Conservation (phyloP, 352 stramenopile species). For the Phytophthora citricola region DNA sequence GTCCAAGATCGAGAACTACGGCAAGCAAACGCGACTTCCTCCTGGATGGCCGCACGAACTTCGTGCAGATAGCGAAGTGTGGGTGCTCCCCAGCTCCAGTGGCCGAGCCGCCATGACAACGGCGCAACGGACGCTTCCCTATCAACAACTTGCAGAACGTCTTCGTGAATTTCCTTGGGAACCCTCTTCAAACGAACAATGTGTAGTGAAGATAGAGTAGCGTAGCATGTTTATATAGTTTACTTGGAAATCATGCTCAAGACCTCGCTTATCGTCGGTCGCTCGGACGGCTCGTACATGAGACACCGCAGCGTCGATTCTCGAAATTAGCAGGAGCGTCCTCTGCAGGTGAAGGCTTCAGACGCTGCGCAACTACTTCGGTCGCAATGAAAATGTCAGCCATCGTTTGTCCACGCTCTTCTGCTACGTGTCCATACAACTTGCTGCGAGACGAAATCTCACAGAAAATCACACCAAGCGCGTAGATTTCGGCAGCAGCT, state of each 20-base stretch:
- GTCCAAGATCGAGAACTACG: conserved; percentile 69
- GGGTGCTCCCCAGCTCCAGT: conserved; percentile 87
- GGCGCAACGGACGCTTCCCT: conserved; percentile 67
- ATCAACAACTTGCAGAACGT: conserved; percentile 69
- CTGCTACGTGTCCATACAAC: conserved; percentile 53
- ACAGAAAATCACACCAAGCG: conserved; percentile 76
- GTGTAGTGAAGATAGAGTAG: conserved; percentile 17
- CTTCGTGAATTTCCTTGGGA: conserved; percentile 70
- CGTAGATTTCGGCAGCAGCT: conserved; percentile 68
- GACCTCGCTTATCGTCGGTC: conserved; percentile 52
- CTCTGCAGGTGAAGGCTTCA: conserved; percentile 48
- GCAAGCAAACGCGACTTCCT: conserved; percentile 66
- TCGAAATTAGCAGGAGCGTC: conserved; percentile 56
- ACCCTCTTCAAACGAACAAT: conserved; percentile 38
- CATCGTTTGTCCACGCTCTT: conserved; percentile 57
- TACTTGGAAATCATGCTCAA: conserved; percentile 41
- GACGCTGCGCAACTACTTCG: conserved; percentile 50
- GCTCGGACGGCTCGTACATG: conserved; percentile 53
- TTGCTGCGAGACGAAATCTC: conserved; percentile 61
- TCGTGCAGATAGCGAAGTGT: conserved; percentile 69
- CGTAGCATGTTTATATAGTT: conserved; percentile 30
- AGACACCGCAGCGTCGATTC: conserved; percentile 52
- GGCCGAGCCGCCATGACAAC: conserved; percentile 85
- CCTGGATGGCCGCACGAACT: conserved; percentile 73
- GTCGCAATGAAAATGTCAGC: conserved; percentile 71